Evolutionary conservation across 306 rosid species (phyloP).

Genomic region (Quercus parvula): DNA sequence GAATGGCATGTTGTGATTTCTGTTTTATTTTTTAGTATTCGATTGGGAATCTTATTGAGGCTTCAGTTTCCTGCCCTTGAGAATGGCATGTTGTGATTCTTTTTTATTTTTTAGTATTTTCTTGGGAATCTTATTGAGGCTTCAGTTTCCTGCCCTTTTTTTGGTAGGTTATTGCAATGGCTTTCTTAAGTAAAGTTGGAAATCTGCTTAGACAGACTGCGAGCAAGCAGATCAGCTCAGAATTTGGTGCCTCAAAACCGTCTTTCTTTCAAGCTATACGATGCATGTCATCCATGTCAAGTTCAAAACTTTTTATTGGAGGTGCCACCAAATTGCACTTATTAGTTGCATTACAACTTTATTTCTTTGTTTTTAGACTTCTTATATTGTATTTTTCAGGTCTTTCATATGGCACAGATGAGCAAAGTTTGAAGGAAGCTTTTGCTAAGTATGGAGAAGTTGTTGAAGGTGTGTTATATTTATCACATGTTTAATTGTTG

Average conservation of each 20-base stretch:
- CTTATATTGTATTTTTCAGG: constrained; percentile 40
- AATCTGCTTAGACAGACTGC: constrained; percentile 54
- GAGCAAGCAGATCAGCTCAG: constrained; percentile 40
- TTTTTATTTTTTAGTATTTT: neutral
- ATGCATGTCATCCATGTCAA: constrained; percentile 54
- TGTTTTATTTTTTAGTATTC: neutral
- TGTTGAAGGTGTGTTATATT: constrained; percentile 55
- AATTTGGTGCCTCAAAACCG: constrained; percentile 40
- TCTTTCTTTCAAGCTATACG: constrained; percentile 60
- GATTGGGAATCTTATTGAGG: neutral
- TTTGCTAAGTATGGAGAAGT: constrained; percentile 75
- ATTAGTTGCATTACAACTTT: neutral
- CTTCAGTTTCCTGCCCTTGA: constrained; percentile 1
- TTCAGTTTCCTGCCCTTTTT: neutral
- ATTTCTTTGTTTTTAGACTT: constrained; percentile 1
- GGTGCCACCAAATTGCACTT: constrained; percentile 38
- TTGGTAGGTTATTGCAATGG: constrained; percentile 52
- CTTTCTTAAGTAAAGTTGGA: constrained; percentile 80
- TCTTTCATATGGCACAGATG: constrained; percentile 64
- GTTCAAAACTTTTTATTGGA: constrained; percentile 77
- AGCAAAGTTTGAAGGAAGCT: constrained; percentile 60
- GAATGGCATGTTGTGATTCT: neutral
- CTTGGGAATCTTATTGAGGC: neutral
- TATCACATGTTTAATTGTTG: neutral
- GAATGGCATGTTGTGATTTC: neutral